These are phyloP conservation scores for Pseudonectria buxi DNA, from an alignment of 2,329 filamentous ascomycete genomes.

Conservation along the genomic window DNA sequence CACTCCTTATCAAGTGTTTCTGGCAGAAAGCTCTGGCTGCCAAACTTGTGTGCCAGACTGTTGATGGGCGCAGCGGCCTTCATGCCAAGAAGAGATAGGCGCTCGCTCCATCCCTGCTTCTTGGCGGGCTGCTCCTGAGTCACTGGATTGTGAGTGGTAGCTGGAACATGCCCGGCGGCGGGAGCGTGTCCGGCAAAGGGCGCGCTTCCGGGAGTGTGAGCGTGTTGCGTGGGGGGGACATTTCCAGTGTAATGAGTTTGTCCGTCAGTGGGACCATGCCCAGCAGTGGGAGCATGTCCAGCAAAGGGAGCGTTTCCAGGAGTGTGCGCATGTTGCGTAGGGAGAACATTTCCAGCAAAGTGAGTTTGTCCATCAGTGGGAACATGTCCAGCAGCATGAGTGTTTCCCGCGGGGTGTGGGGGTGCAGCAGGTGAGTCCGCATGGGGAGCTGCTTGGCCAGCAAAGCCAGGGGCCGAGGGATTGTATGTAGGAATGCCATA, in stretches of 20 bases:
- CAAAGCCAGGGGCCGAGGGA: too few species aligned
- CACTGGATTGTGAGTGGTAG: not conserved
- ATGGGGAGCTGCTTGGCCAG: too few species aligned
- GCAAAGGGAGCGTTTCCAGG: too few species aligned
- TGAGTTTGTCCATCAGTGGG: not conserved
- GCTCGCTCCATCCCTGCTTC: conserved; percentile 24
- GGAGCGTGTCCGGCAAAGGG: too few species aligned
- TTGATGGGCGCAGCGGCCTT: conserved; percentile 69
- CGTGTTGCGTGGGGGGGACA: conserved; percentile 14
- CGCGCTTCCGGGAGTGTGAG: too few species aligned
- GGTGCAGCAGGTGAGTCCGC: too few species aligned
- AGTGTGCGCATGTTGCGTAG: conserved; percentile 13
- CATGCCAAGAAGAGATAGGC: conserved; percentile 26
- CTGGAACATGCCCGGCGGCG: not conserved
- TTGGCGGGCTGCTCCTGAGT: conserved; percentile 10
- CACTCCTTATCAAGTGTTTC: conserved; percentile 81
- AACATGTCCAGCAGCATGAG: not conserved
- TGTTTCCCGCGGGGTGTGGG: not conserved
- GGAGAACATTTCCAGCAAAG: conserved; percentile 1
- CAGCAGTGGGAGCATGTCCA: not conserved
- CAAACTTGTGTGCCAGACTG: conserved; percentile 71
- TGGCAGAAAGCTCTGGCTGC: conserved; percentile 80
- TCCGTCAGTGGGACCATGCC: not conserved
- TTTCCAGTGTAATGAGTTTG: too few species aligned
- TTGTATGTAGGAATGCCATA: conserved; percentile 26